Base-by-base conservation (phyloP, 2,329 filamentous ascomycete genomes). In the Phyllosticta citrichinensis region DNA sequence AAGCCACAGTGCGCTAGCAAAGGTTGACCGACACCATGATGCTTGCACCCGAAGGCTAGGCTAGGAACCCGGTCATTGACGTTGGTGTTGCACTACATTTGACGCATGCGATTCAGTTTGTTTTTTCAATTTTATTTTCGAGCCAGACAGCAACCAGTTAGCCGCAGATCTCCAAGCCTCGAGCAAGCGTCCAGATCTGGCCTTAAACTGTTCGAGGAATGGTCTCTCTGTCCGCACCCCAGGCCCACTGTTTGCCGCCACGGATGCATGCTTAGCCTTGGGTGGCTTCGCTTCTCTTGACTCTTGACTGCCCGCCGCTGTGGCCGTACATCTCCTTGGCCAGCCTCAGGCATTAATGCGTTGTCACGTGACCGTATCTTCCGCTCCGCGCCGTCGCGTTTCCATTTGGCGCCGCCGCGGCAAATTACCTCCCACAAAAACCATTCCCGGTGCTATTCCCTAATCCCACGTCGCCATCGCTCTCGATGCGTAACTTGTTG, bases 401-500 rank as follows among this genome's bases (percentile, higher is more conserved):
- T 30, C 27, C 5, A 5, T 19, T 19, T 6, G 24, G 25, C 35
- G 58, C 11, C 30, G 19, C 52, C 22, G 22, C 22, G 22, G 30
- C 53, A 61, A 61, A 47, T 57, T 19, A n/a, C 47, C 14, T 40
- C 27, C 22, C 19, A 19, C 19, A 14, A 40, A 30, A 30, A 30
- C 3, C 50, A n/a, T 17, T 53, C 14, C 30, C 47, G 3, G 19
- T 50, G 8, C 20, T 35, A 24, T 1, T 19, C 4, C 30, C 19
- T 27, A 20, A 24, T n/a, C 53, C 19, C 58, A 12, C 47, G 24
- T n/a, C 54, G 25, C n/a, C 20, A 20, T 35, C 33, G 27, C 25
- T 35, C 25, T 40, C 55, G 12, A 79, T 79, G 77, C 71, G 78
- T 62, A 74, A 74, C 57, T n/a, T 79, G 55, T 27, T 57, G 47